Percentiles rank a stretch among this genome's conserved stretches.
Evolutionary conservation across 139 green algal genomes (phyloP).

Genomic region (Closterium sp.): DNA sequence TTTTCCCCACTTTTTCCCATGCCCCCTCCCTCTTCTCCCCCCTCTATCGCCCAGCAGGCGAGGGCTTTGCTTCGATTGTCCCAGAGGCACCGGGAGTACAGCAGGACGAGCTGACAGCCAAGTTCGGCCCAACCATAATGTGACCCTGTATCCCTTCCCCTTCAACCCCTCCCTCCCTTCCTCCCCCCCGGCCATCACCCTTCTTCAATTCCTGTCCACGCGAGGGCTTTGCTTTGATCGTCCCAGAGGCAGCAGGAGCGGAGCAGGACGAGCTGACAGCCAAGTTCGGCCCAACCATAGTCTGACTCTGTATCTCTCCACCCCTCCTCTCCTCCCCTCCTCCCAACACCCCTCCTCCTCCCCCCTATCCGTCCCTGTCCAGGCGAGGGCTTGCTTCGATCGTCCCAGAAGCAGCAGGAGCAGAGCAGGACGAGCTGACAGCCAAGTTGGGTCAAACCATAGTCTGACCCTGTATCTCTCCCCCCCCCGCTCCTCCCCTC

Average conservation of each 20-base stretch:
- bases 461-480: too few species aligned
- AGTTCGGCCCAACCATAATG: slow-evolving; percentile 49
- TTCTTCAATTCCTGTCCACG: slow-evolving; percentile 10
- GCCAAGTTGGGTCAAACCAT: not conserved
- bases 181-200: slow-evolving; percentile 54
- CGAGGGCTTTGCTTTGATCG: not conserved
- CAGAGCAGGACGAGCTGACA: not conserved
- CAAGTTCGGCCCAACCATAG: too few species aligned
- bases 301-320: too few species aligned
- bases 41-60: too few species aligned
- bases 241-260: slow-evolving; percentile 6
- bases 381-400: not conserved
- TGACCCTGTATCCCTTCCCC: slow-evolving; percentile 47
- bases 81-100: slow-evolving; percentile 2
- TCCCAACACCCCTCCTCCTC: too few species aligned
- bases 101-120: slow-evolving; percentile 22
- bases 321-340: too few species aligned
- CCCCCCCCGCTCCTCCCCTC: too few species aligned
- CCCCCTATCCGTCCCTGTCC: too few species aligned
- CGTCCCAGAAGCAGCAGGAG: slow-evolving; percentile 2
- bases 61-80: not conserved
- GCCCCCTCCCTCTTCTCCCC: too few species aligned
- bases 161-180: too few species aligned
- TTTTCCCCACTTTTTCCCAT: too few species aligned
- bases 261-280: slow-evolving; percentile 33